A percentile compares a stretch with the other conserved stretches of the same genome.
These are phyloP conservation scores for Floccularia luteovirens DNA, from an alignment of 768 basidiomycete genomes.

Conservation along the genomic window DNA sequence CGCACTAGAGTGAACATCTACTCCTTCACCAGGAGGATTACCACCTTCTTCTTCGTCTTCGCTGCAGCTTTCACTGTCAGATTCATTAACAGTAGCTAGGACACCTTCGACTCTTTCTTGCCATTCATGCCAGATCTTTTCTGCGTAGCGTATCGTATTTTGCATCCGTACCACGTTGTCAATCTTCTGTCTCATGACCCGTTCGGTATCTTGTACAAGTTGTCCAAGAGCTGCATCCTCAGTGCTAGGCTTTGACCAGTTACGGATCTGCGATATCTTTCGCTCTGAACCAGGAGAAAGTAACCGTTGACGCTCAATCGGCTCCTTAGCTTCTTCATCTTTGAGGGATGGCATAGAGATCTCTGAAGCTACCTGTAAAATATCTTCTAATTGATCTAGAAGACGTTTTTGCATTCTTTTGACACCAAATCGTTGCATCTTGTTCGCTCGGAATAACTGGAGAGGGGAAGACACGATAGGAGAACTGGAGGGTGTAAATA, in stretches of 20 bases:
- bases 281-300: conserved; percentile 87
- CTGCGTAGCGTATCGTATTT: conserved; percentile 93
- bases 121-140: conserved; percentile 97
- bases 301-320: conserved; percentile 87
- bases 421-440: conserved; percentile 73
- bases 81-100: conserved; percentile 47
- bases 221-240: conserved; percentile 82
- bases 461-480: conserved; percentile 69
- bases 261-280: conserved; percentile 74
- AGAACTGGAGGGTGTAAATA: conserved; percentile 67
- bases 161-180: conserved; percentile 94
- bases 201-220: conserved; percentile 81
- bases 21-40: conserved; percentile 16
- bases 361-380: conserved; percentile 71
- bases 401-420: conserved; percentile 78
- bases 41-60: conserved; percentile 34
- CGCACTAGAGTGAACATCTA: conserved; percentile 52
- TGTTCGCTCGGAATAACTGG: conserved; percentile 68
- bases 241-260: conserved; percentile 80
- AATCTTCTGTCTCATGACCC: conserved; percentile 87
- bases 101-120: conserved; percentile 77
- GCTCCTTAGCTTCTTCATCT: conserved; percentile 87
- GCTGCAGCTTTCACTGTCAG: conserved; percentile 39
- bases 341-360: conserved; percentile 84
- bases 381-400: conserved; percentile 82